Percentiles rank a stretch among this genome's conserved stretches.
These are phyloP conservation scores for Schizopora paradoxa DNA, from an alignment of 1,284 basidiomycete species.

Conservation along the genomic window DNA sequence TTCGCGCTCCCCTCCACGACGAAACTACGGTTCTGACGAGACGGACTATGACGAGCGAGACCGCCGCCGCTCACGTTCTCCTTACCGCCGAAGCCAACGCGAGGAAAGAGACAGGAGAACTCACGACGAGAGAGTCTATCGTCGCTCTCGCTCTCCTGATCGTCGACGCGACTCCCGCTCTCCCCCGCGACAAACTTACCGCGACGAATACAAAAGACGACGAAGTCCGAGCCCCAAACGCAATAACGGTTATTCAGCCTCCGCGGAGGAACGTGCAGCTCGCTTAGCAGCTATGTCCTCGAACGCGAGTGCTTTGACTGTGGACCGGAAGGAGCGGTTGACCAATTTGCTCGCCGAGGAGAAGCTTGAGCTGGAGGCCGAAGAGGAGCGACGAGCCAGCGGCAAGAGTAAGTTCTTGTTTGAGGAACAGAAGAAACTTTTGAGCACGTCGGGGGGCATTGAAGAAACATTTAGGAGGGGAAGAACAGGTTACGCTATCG, in stretches of 20 bases:
- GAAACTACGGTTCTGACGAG: slow-evolving; percentile 24
- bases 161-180: slow-evolving; percentile 11
- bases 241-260: slow-evolving; percentile 32
- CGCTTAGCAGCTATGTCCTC: slow-evolving; percentile 83
- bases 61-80: slow-evolving; percentile 32
- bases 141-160: slow-evolving; percentile 11
- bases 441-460: slow-evolving; percentile 67
- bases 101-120: not conserved
- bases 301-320: slow-evolving; percentile 59
- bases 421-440: slow-evolving; percentile 72
- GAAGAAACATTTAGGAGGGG: slow-evolving; percentile 71
- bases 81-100: slow-evolving; percentile 25
- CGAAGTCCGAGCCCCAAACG: slow-evolving; percentile 39
- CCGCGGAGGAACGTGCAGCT: slow-evolving; percentile 64
- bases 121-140: too few species aligned
- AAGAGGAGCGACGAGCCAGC: slow-evolving; percentile 53
- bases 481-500: slow-evolving; percentile 55
- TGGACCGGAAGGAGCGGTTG: slow-evolving; percentile 65
- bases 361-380: slow-evolving; percentile 63
- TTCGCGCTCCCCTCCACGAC: slow-evolving; percentile 33
- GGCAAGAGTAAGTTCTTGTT: slow-evolving; percentile 71
- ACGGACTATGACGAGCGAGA: slow-evolving; percentile 22
- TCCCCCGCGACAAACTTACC: slow-evolving; percentile 24
- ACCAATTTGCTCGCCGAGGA: slow-evolving; percentile 60
- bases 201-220: slow-evolving; percentile 37